phyloP scores from a whole-genome alignment of 2,329 filamentous ascomycete species.

The Diaporthe humulicola region DNA sequence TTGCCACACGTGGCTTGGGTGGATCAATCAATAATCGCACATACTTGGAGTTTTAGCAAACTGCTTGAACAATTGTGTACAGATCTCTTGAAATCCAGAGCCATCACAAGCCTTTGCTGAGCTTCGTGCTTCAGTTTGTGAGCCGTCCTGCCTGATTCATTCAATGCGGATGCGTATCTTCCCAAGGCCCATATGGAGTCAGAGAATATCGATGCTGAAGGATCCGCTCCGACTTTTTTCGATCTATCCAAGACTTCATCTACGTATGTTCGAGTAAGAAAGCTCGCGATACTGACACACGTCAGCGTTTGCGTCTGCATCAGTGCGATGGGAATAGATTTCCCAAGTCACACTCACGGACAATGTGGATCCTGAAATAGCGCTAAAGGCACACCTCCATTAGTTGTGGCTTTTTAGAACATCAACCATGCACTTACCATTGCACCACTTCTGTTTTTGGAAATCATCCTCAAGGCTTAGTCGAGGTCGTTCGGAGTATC shows the following conservation, averaged over 20 bases:
- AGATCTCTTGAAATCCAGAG: neutral
- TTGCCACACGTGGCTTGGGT: no score
- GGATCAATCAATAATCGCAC: neutral
- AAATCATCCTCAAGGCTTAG: neutral
- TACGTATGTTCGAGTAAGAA: neutral
- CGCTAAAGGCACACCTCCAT: neutral
- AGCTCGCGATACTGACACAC: neutral
- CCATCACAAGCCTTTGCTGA: neutral
- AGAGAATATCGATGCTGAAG: neutral
- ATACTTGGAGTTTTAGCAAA: neutral
- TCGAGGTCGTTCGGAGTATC: neutral
- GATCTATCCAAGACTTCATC: neutral
- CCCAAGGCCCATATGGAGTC: neutral
- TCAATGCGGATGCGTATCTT: neutral
- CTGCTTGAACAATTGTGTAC: neutral
- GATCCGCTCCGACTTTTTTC: neutral
- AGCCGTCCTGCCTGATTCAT: neutral
- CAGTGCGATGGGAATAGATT: neutral
- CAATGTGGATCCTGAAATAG: neutral
- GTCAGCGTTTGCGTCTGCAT: neutral
- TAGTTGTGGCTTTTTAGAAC: neutral
- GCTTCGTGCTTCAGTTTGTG: neutral
- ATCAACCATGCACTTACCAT: neutral
- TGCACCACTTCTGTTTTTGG: neutral
- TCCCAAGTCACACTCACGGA: neutral